Evolutionary conservation across 164 flowering plant species (phyloP).

Genomic region (Piper longum): DNA sequence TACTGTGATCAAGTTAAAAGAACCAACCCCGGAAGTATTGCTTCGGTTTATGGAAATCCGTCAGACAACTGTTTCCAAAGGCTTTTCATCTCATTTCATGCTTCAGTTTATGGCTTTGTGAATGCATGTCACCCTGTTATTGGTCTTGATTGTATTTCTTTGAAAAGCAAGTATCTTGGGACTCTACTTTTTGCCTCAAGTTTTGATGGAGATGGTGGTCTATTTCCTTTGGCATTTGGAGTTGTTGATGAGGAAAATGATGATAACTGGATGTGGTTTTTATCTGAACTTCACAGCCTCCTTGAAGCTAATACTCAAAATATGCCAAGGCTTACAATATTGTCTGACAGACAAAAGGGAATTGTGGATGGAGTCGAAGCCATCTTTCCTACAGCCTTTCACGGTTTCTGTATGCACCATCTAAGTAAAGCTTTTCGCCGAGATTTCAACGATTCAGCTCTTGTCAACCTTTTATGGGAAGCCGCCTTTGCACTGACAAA

Average conservation of each 20-base stretch:
- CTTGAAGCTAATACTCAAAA: constrained; percentile 24
- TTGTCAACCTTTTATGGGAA: constrained; percentile 23
- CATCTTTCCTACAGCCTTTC: constrained; percentile 22
- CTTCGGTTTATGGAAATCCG: constrained; percentile 75
- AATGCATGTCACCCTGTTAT: constrained; percentile 67
- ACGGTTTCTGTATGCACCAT: constrained; percentile 28
- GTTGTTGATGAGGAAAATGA: constrained; percentile 27
- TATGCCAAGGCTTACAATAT: constrained; percentile 26
- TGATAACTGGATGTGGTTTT: constrained; percentile 34
- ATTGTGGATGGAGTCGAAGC: constrained; percentile 26
- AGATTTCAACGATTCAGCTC: constrained; percentile 23
- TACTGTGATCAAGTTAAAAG: constrained; percentile 76
- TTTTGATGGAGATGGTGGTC: constrained; percentile 28
- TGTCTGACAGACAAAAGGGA: constrained; percentile 26
- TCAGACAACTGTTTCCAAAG: constrained; percentile 71
- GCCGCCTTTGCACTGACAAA: constrained; percentile 21
- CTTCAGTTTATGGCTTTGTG: constrained; percentile 82
- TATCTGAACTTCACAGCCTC: constrained; percentile 23
- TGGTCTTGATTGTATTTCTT: constrained; percentile 19
- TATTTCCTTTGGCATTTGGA: constrained; percentile 27
- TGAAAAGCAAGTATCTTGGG: constrained; percentile 89
- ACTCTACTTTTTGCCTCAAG: constrained; percentile 33
- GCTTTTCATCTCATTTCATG: constrained; percentile 79
- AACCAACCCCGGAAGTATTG: constrained; percentile 86
- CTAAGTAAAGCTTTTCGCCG: constrained; percentile 22